These are phyloP conservation scores for Waitea zeae DNA, from an alignment of 1,284 basidiomycete genomes.

Conservation along the genomic window DNA sequence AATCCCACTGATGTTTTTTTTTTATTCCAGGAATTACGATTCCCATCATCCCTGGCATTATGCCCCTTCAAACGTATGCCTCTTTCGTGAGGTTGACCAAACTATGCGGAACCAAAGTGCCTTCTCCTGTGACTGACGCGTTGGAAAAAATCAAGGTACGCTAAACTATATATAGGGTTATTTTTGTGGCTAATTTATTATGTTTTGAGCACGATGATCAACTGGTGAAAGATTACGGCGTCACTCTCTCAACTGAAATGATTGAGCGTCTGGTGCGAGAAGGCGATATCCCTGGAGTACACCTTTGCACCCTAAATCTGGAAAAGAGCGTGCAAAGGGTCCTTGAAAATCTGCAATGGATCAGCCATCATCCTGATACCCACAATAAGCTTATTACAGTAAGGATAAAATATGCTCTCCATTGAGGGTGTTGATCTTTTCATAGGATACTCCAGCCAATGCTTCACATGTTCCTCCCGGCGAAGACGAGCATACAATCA, in stretches of 20 bases:
- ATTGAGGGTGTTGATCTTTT: neutral
- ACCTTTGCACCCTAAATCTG: conserved; percentile 94
- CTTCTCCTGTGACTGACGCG: conserved; percentile 46
- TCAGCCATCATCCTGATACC: conserved; percentile 16
- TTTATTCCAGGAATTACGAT: conserved; percentile 57
- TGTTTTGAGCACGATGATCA: conserved; percentile 70
- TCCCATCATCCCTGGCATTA: conserved; percentile 90
- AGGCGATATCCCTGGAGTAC: conserved; percentile 64
- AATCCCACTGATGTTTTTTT: neutral
- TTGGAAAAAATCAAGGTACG: conserved; percentile 66
- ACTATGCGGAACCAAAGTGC: conserved; percentile 73
- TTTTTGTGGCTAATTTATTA: conserved; percentile 1
- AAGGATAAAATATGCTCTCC: conserved; percentile 10
- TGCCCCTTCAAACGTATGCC: conserved; percentile 95
- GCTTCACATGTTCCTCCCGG: conserved; percentile 1
- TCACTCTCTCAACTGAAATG: conserved; percentile 63
- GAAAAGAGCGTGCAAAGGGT: conserved; percentile 92
- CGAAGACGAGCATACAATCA: conserved; percentile 27
- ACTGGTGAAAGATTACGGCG: conserved; percentile 81
- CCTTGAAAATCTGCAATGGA: conserved; percentile 67
- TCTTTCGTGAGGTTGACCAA: conserved; percentile 88
- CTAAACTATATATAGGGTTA: neutral
- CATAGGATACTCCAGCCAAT: conserved; percentile 6
- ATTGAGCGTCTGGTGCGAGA: conserved; percentile 38
- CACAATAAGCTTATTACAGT: conserved; percentile 60